Base-by-base conservation (phyloP, 306 rosid genomes). In the Dryas alaskensis region DNA sequence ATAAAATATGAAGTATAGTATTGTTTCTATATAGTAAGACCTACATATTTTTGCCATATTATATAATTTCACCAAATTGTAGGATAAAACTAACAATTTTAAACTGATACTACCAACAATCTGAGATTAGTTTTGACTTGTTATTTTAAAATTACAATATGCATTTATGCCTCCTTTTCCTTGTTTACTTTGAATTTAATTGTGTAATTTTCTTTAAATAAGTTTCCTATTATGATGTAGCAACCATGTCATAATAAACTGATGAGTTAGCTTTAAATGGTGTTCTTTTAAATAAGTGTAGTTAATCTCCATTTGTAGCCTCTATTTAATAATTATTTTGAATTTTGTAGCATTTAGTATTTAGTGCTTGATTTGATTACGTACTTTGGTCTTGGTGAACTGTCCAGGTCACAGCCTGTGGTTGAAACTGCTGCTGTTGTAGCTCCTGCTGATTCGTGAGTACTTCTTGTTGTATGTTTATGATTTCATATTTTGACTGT, bases 381-480 rank as follows among this genome's bases (percentile, higher is more conserved):
- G 10, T 55, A 19, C 55, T 39, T 51, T 81, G 66, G 73, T 59
- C n/a, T 61, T 83, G 72, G 48, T 43, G 40, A 25, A 74, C 52
- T 37, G n/a, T 50, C 72, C 73, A 89, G 96, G 77, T 65, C 81
- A 31, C 87, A 58, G 73, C 71, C 86, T 74, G 75, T 62, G 63
- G 10, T 78, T 69, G 81, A 69, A 72, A 81, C 79, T 73, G 53
- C 74, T 55, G 85, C 86, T 81, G 85, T 51, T 75, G 70, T 70
- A 54, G 77, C 86, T 74, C 87, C 90, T 77, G 77, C 88, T 70
- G 73, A 81, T 77, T 71, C 81, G 73, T 79, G 73, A 82, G 86
- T 81, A 17, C 27, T 71, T 55, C 4, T 39, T 42, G 8, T 45
- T 27, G 22, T 9, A 5, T 60, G 6, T 43, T 65, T 8, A 17